These are phyloP conservation scores for Oryza coarctata DNA, from an alignment of 176 grass and related monocot genomes.

Conservation along the genomic window DNA sequence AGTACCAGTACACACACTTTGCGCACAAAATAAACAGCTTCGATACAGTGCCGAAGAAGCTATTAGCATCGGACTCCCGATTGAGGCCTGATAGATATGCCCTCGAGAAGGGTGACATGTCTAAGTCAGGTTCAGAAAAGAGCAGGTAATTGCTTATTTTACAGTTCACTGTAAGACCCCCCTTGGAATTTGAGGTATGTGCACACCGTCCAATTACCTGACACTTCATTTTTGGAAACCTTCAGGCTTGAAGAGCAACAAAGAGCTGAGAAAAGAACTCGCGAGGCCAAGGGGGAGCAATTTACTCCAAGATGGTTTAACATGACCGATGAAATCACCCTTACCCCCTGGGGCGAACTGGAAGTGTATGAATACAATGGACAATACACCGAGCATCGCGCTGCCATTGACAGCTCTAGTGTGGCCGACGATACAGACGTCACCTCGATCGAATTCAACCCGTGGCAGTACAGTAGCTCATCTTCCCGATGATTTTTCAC, in stretches of 20 bases:
- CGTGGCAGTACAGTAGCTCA: slow-evolving; percentile 73
- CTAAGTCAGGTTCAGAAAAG: slow-evolving; percentile 81
- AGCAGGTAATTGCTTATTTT: slow-evolving; percentile 49
- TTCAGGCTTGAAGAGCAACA: slow-evolving; percentile 89
- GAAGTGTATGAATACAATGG: slow-evolving; percentile 93
- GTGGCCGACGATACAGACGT: slow-evolving; percentile 32
- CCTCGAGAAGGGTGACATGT: slow-evolving; percentile 90
- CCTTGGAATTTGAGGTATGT: not conserved
- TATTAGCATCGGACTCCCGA: slow-evolving; percentile 87
- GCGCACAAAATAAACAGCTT: slow-evolving; percentile 96
- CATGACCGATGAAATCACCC: slow-evolving; percentile 43
- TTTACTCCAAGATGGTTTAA: slow-evolving; percentile 92
- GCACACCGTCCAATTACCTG: not conserved
- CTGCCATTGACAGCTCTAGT: slow-evolving; percentile 49
- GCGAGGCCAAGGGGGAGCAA: slow-evolving; percentile 63
- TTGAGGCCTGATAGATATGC: slow-evolving; percentile 88
- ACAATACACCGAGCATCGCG: slow-evolving; percentile 67
- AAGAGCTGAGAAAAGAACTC: slow-evolving; percentile 80
- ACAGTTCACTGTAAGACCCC: too few species aligned
- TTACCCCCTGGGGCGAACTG: slow-evolving; percentile 88
- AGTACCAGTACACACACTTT: slow-evolving; percentile 91
- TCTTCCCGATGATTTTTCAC: slow-evolving; percentile 43
- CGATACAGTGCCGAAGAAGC: slow-evolving; percentile 70
- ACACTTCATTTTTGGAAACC: slow-evolving; percentile 5
- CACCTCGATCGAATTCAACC: slow-evolving; percentile 68